Conservation (phyloP, 73 alveolate species). For the Paramecium pentaurelia region DNA sequence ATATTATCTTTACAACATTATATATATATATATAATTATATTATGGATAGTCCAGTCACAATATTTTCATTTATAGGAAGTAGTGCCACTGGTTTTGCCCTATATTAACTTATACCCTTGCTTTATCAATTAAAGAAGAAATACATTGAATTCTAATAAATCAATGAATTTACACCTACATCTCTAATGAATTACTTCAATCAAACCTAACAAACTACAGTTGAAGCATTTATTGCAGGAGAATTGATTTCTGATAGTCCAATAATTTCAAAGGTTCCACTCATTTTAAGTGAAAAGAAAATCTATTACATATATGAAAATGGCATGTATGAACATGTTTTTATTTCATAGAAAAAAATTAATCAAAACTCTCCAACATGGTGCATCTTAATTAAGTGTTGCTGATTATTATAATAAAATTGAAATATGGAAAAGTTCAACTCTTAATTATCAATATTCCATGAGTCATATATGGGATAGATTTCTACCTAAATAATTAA, state of each 20-base stretch:
- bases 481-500: background rate
- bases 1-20: background rate
- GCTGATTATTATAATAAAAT: background rate
- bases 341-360: background rate
- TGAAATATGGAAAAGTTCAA: background rate
- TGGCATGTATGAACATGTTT: background rate
- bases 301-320: background rate
- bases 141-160: background rate
- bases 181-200: background rate
- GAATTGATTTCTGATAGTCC: background rate
- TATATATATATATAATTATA: background rate
- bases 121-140: background rate
- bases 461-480: background rate
- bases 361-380: background rate
- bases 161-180: background rate
- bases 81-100: background rate
- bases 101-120: background rate
- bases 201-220: background rate
- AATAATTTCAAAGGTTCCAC: background rate
- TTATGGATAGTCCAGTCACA: background rate
- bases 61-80: background rate
- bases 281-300: background rate
- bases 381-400: background rate
- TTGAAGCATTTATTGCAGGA: slow-evolving; percentile 3
- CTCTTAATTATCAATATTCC: background rate